Conservation (phyloP, 2,329 filamentous ascomycete species). For the Neocucurbitaria cava region DNA sequence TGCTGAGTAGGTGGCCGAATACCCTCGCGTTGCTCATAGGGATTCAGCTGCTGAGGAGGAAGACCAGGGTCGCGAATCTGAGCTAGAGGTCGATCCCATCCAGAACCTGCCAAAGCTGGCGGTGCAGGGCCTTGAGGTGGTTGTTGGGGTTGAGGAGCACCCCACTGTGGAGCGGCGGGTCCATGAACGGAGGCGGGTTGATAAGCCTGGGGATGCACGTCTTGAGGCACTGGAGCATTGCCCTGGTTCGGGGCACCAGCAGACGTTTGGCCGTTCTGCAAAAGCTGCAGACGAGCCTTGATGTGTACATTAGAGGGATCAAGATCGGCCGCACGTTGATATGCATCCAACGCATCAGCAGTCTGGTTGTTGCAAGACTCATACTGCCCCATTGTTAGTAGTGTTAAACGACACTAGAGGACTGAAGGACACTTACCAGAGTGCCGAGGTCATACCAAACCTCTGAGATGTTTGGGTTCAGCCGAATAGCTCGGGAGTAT, state of each 20-base stretch:
- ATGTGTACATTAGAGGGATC: constrained; percentile 95
- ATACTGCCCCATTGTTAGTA: constrained; percentile 65
- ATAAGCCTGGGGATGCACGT: constrained; percentile 95
- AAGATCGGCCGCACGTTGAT: constrained; percentile 90
- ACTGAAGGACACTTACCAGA: constrained; percentile 68
- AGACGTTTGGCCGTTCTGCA: constrained; percentile 77
- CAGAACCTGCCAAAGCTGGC: constrained; percentile 59
- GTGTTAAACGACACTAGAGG: not conserved
- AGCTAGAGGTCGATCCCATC: constrained; percentile 70
- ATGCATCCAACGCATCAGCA: constrained; percentile 92
- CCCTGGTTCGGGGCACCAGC: constrained; percentile 74
- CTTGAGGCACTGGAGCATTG: constrained; percentile 86
- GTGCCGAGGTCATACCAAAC: constrained; percentile 99
- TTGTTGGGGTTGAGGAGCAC: constrained; percentile 72
- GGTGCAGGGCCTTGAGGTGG: constrained; percentile 71
- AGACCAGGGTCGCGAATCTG: constrained; percentile 72
- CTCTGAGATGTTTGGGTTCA: constrained; percentile 98
- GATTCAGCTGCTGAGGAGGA: constrained; percentile 77
- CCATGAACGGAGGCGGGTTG: constrained; percentile 82
- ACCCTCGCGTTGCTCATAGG: constrained; percentile 79
- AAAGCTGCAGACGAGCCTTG: constrained; percentile 88
- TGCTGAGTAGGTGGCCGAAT: constrained; percentile 71
- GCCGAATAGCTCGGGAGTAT: constrained; percentile 92
- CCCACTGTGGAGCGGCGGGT: constrained; percentile 89
- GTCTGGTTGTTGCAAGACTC: constrained; percentile 99